Conservation (phyloP, 176 grass and related monocot species). For the Carex kokanica region DNA sequence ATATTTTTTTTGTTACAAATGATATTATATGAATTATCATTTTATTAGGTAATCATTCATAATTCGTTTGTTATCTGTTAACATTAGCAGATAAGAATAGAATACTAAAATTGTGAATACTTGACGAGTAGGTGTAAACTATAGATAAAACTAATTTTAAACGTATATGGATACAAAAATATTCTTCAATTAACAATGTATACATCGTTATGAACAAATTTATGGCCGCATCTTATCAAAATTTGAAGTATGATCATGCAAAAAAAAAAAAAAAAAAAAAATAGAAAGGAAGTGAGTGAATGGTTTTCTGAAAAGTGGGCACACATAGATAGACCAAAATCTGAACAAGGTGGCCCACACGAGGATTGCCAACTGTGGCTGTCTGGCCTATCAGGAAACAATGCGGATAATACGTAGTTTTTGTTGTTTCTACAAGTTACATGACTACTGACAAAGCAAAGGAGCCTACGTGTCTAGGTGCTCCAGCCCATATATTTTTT, state of each 20-base stretch:
- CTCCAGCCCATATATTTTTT: conserved; percentile 5
- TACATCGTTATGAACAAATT: background rate
- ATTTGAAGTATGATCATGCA: background rate
- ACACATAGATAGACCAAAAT: background rate
- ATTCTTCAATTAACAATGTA: background rate
- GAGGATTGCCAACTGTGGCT: conserved; percentile 10
- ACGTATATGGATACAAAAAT: too few relatives aligned
- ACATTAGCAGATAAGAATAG: too few relatives aligned
- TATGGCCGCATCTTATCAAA: background rate
- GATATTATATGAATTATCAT: too few relatives aligned
- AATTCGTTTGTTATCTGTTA: too few relatives aligned
- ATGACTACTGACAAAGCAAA: conserved; percentile 21
- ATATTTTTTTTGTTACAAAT: too few relatives aligned
- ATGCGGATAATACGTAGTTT: conserved; percentile 20
- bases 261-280: too few relatives aligned
- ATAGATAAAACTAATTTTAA: too few relatives aligned
- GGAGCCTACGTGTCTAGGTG: background rate
- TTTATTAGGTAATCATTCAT: too few relatives aligned
- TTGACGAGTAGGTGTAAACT: too few relatives aligned
- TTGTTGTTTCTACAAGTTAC: conserved; percentile 18
- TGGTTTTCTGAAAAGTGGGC: background rate
- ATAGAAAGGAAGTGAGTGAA: background rate
- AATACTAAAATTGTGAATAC: too few relatives aligned
- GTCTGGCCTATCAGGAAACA: conserved; percentile 23
- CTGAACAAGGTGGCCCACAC: conserved; percentile 5